Evolutionary conservation across 495 filamentous ascomycete genomes (phyloP), one percentile per base, ranked within the genome.

Genomic region (Neurospora sp.): DNA sequence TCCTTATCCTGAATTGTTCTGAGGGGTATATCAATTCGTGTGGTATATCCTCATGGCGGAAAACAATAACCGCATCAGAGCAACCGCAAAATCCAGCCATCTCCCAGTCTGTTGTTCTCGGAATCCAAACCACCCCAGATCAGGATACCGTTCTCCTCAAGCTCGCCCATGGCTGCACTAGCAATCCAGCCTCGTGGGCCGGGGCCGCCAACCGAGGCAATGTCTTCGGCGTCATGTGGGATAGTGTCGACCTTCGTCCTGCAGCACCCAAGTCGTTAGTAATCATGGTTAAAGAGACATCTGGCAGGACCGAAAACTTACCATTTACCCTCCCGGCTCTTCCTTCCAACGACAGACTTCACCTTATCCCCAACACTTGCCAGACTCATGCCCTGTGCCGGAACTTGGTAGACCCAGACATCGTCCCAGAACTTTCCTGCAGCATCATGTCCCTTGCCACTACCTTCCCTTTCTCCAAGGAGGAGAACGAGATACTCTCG

Each of bases 341-440:
- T 82, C 10, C 84, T 81, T 4, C 84, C 84, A 18, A 91, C 81
- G 20, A 87, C 81, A 14, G 80, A 80, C 84, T 89, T 88, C 69
- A 83, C 83, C 75, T 83, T 83, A 73, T 90, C 88, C 35, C 86
- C 85, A 35, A 89, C 74, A 62, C 81, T 83, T 8, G 88, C 88
- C 11, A 84, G 81, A 9, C 83, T 85, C 81, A 83, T 83, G 46
- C 84, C 83, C 48, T 87, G 81, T 8, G 82, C 80, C 16, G 83
- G 83, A 41, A 93, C 82, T 76, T 92, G 87, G 79, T 91, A 96
- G 0, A 84, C 86, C 93, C 93, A 96, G 2, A 93, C 86, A 81
- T 94, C 92, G 20, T 83, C 80, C 76, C 88, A 84, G 84, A 93
- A 92, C 75, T 86, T 89, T 1, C 92, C 92, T 0, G 90, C 89